Evolutionary conservation across 768 basidiomycete species (phyloP), one percentile per base, ranked within the genome.

Genomic region (Tremella yokohamensis): DNA sequence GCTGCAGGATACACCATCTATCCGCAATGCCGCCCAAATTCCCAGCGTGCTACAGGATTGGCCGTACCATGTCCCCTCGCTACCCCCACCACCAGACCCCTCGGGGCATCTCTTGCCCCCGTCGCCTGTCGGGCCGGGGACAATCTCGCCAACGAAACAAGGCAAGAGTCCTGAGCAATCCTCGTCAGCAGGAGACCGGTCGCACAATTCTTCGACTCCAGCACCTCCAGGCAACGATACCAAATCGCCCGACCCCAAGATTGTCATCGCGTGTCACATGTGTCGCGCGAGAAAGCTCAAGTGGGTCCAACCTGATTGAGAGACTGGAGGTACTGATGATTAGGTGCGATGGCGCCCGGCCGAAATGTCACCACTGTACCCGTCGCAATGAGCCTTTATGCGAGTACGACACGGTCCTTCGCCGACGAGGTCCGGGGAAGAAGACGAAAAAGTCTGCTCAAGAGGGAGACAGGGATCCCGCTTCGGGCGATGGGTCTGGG

Each of bases 381-480:
- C 57, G 67, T 16, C 65, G 71, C 26, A 63, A 57, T 16, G 62
- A 73, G 24, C 59, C 61, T 12, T n/a, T 18, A 8, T 78, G 77
- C 49, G 62, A 63, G 2, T 76, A 76, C 61, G 75, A 78, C 57
- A 55, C 63, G 0, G 56, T 66, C 9, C 60, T 78, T 39, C 61
- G 72, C 16, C 69, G 77, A 6, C 58, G 77, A 34, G 77, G 77
- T 15, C 75, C 74, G 15, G 77, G 77, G 16, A 74, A 69, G 63
- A 72, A 74, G 49, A 73, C 66, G 42, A 75, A 73, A 50, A 56
- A 65, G 50, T 45, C 42, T 34, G 29, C 29, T 6, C 6, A 6
- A 11, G 29, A 34, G 11, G 29, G 6, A 11, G 29, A 11, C 29
- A 34, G 58, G 26, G 37, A 52, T 15, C 6, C 11, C 29, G 29